Base-by-base conservation (phyloP, 2,329 filamentous ascomycete species). In the Aspergillus tanneri region DNA sequence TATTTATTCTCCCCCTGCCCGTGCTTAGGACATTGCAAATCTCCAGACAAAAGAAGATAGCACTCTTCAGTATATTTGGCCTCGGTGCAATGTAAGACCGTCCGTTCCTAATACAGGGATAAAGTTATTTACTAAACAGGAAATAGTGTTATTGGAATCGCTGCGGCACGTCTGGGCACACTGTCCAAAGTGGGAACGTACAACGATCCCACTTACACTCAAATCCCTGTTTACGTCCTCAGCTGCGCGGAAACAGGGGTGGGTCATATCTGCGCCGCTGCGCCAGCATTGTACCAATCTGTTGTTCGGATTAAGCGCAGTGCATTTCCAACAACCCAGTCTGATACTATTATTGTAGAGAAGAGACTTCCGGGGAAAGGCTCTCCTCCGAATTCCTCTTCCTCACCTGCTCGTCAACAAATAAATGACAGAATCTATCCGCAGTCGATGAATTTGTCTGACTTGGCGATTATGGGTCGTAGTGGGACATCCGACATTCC, bases 211-310 rank as follows among this genome's bases (percentile, higher is more conserved):
- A 24, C 39, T 4, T 32, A 34, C 5, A 2, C 39, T 8, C 39
- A 43, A 43, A 18, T 27, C 10, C 24, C 39, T 8, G 39, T 27
- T 5, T 43, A 30, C 12, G 16, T 43, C 12, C 39, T 43, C 9
- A 43, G 39, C 25, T 43, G 39, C 7, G 39, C 27, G 16, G 39
- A 43, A 27, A 27, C 18, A 43, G 39, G 24, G 10, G 30, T 43
- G 39, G 39, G 24, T 24, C 39, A 43, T 30, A 25, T 43, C 16
- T 43, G 39, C 16, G 39, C 39, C 19, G 39, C 39, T 2, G 39
- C 39, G 0, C 39, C 39, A 8, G 39, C 30, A 2, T 14, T 43
- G 11, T 43, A 43, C 10, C 19, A 24, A 11, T 14, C 39, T 4
- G 8, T 32, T 16, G 27, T 43, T 8, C 39, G 30, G 18, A 12